Evolutionary conservation across 2,329 filamentous ascomycete genomes (phyloP), one percentile per base, ranked within the genome.

Genomic region (Sporothrix schenckii): DNA sequence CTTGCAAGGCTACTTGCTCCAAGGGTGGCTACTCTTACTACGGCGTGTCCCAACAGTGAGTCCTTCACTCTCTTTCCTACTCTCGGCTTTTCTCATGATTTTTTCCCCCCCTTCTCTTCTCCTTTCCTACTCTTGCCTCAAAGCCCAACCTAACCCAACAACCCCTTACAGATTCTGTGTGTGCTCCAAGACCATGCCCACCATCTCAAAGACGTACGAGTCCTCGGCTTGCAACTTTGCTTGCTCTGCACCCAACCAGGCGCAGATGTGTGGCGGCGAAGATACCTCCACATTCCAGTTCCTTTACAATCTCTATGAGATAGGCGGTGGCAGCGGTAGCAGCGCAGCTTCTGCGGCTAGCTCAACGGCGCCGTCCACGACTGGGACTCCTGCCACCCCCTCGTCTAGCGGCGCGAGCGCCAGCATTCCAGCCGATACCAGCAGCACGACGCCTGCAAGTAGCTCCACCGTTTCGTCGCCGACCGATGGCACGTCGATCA

Each of bases 221-320:
- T 69, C 69, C 44, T 72, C 73, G 2, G 44, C 69, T 1, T 74
- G 73, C 54, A n/a, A 47, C 7, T 65, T 72, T 34, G 44, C 71
- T 16, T 74, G 73, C 63, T 4, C 67, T 6, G 65, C 72, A 2
- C 72, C 72, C 39, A 67, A 72, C 63, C 63, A 70, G 66, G 27
- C 5, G 16, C 69, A 72, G 56, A 47, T 50, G 1, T 74, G 73
- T 50, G 73, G 73, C 61, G 73, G 73, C 49, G 68, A 67, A 56
- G 70, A 72, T 21, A 30, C 30, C 41, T 30, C 39, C 44, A 71
- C 68, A 54, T 74, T 74, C 52, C 47, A 71, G 2, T 72, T 74
- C 27, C n/a, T 74, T 21, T 74, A 74, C 71, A 71, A 74, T 58
- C 70, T 74, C 1, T 74, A 72, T 66, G 24, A 56, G 27, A 56